Base-by-base conservation (phyloP, 768 basidiomycete species). In the Russula foetens region DNA sequence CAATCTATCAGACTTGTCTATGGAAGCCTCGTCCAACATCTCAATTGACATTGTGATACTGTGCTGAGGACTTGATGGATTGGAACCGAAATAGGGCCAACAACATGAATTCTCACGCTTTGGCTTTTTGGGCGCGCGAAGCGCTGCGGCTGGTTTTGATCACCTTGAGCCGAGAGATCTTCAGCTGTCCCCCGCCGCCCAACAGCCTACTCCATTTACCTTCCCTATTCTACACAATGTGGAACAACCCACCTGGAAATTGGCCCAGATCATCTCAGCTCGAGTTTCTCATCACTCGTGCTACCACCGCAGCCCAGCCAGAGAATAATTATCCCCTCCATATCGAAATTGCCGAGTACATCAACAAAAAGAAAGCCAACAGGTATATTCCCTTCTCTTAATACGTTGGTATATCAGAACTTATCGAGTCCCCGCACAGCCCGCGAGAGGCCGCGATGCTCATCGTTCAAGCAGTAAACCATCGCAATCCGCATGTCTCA, bases 311-410 rank as follows among this genome's bases (percentile, higher is more conserved):
- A 0, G 82, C 85, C 6, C 78, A 91, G 6, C 83, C 82, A 65
- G 92, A 94, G 71, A 94, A 94, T 29, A 96, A 97, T 74, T 92
- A 93, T 74, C 87, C 90, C 0, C 76, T 88, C 28, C 92, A 98
- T 71, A 81, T 99, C 65, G 94, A 98, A 73, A 85, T 98, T 33
- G 94, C 93, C 15, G 95, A 98, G 63, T 84, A 88, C 68, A 85
- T 98, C 74, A 96, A 95, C 73, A 76, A 76, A 58, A 98, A 98
- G 78, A 98, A 98, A 74, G 95, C 94, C 0, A 98, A 99, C 76
- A 92, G 82, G 92, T 95, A 73, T 64, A 88, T 76, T 29, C 11
- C 28, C 4, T 43, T 35, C 21, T 50, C 55, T 38, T 45, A 19
- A 49, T 12, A 12, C n/a, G 2, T 46, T 33, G 24, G 11, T 14